A percentile compares a stretch with the other conserved stretches of the same genome.
phyloP scores from a whole-genome alignment of 306 rosid species.

The Ceratonia siliqua region DNA sequence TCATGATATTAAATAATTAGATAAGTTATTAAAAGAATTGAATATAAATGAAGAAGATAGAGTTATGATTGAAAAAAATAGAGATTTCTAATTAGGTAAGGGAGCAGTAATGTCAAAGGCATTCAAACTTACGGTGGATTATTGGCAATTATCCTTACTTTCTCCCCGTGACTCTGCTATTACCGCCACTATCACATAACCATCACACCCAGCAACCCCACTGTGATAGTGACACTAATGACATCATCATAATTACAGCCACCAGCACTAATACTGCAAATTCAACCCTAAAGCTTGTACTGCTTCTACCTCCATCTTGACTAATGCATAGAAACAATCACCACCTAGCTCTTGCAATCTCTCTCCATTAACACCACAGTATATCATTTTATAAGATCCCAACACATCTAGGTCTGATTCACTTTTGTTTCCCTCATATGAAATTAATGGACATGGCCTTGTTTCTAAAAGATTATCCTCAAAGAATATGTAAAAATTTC shows the following conservation, averaged over 20 bases:
- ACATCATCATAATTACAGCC: not conserved
- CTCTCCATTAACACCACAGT: not conserved
- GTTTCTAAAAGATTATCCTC: not conserved
- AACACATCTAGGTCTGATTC: too few species aligned
- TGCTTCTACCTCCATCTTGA: not conserved
- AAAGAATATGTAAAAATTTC: not conserved
- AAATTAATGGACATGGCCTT: not conserved
- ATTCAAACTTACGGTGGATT: not conserved
- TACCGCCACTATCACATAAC: not conserved
- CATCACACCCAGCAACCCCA: not conserved
- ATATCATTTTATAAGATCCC: too few species aligned
- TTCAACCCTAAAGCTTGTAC: not conserved
- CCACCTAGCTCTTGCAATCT: not conserved
- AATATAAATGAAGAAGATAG: too few species aligned
- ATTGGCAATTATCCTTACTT: not conserved
- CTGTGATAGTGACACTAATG: not conserved
- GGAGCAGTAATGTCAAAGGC: not conserved
- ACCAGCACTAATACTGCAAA: not conserved
- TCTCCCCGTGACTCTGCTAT: not conserved
- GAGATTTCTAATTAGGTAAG: not conserved
- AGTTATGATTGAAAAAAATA: too few species aligned
- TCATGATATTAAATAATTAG: too few species aligned
- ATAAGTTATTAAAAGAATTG: too few species aligned
- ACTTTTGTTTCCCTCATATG: not conserved
- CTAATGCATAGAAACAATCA: not conserved